phyloP scores from a whole-genome alignment of 73 alveolate genomes.

The Effrenium voratum region DNA sequence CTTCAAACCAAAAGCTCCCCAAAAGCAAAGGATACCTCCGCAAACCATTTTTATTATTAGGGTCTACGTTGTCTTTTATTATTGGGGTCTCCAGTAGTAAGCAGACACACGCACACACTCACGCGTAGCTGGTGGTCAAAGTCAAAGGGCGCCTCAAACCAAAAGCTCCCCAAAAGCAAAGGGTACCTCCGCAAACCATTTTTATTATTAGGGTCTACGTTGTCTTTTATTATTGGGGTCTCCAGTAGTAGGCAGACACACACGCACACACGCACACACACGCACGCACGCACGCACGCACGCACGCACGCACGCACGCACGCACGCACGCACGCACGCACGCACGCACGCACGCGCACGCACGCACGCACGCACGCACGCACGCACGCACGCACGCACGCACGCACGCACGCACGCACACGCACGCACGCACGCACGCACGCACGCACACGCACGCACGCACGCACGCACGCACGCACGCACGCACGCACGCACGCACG shows the following conservation, averaged over 20 bases:
- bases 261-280: not conserved
- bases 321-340: not conserved
- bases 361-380: slow-evolving; percentile 10
- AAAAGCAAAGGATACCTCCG: too few species aligned
- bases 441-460: not conserved
- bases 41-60: too few species aligned
- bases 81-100: too few species aligned
- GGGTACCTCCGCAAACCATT: too few species aligned
- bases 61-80: too few species aligned
- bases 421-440: not conserved
- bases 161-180: too few species aligned
- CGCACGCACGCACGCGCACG: not conserved
- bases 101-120: too few species aligned
- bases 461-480: not conserved
- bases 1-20: too few species aligned
- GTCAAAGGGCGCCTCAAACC: too few species aligned
- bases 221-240: not conserved
- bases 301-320: slow-evolving; percentile 3
- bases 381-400: slow-evolving; percentile 10
- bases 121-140: too few species aligned
- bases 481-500: not conserved
- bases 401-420: not conserved
- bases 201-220: too few species aligned
- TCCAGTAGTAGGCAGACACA: not conserved
- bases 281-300: slow-evolving; percentile 10